Percentiles rank a stretch among this genome's conserved stretches.
These are phyloP conservation scores for Cinnamomum micranthum DNA, from an alignment of 164 flowering plant genomes.

Conservation along the genomic window DNA sequence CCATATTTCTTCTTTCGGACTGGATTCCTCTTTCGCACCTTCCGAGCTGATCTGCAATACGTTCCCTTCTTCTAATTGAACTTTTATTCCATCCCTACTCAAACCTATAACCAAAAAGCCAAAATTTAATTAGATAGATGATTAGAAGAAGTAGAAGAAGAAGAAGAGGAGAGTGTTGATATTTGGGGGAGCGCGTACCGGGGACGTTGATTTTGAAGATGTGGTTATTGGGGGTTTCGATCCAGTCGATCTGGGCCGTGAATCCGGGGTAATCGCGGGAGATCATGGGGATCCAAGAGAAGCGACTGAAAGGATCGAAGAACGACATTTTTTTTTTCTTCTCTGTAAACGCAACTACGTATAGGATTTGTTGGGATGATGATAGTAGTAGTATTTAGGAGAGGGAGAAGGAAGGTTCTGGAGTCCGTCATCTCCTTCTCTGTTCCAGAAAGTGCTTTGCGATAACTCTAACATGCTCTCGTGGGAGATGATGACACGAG, in stretches of 20 bases:
- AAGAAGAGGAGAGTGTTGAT: no score
- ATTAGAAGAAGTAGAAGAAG: no score
- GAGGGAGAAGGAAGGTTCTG: no score
- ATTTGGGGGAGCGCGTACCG: constrained; percentile 26
- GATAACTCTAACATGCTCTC: no score
- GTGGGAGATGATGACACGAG: no score
- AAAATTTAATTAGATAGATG: not conserved
- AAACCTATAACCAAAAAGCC: constrained; percentile 35
- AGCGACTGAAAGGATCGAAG: constrained; percentile 45
- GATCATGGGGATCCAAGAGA: constrained; percentile 32
- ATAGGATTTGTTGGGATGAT: no score
- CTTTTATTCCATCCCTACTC: constrained; percentile 60
- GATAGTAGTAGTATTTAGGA: no score
- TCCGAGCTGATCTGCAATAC: constrained; percentile 52
- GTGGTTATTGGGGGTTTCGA: constrained; percentile 65
- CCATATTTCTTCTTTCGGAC: constrained; percentile 47
- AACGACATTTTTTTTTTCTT: constrained; percentile 5
- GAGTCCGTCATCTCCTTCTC: no score
- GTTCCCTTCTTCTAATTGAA: constrained; percentile 69
- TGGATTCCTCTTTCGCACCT: constrained; percentile 30
- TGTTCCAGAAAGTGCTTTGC: no score
- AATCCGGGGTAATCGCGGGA: constrained; percentile 42
- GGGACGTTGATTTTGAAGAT: constrained; percentile 77
- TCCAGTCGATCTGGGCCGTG: constrained; percentile 67
- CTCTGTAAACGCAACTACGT: no score